These are phyloP conservation scores for Panaeolus papilionaceus DNA, from an alignment of 768 basidiomycete species.

Conservation along the genomic window DNA sequence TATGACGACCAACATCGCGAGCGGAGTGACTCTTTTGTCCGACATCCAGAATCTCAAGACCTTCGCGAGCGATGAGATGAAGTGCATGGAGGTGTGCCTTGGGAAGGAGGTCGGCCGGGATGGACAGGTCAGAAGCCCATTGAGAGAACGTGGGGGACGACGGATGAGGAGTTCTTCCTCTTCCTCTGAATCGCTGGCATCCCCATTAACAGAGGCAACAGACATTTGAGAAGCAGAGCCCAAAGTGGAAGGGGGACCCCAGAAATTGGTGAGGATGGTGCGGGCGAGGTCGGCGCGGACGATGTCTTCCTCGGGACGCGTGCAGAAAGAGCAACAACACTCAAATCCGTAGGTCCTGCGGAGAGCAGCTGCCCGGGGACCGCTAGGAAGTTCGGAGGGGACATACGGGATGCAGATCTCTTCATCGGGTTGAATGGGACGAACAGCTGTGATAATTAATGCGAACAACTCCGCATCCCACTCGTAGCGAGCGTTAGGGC, in stretches of 20 bases:
- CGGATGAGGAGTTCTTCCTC: neutral
- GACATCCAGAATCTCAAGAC: constrained; percentile 36
- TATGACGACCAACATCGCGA: constrained; percentile 30
- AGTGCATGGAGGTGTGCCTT: constrained; percentile 39
- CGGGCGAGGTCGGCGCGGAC: constrained; percentile 37
- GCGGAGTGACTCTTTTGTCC: neutral
- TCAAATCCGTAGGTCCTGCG: constrained; percentile 36
- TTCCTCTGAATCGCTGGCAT: neutral
- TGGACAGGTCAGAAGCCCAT: constrained; percentile 38
- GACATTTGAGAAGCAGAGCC: constrained; percentile 5
- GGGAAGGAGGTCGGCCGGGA: constrained; percentile 37
- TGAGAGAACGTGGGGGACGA: constrained; percentile 37
- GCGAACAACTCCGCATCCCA: constrained; percentile 42
- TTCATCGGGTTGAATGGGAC: constrained; percentile 38
- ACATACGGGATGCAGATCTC: constrained; percentile 48
- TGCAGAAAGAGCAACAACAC: constrained; percentile 39
- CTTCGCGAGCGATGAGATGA: constrained; percentile 38
- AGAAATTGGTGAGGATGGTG: constrained; percentile 33
- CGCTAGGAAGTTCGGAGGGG: constrained; percentile 29
- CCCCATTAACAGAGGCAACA: neutral
- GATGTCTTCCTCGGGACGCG: constrained; percentile 23
- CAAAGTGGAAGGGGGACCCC: constrained; percentile 20
- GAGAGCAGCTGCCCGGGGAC: constrained; percentile 30
- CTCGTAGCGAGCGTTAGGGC: constrained; percentile 45
- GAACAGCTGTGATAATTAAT: constrained; percentile 39